These are phyloP conservation scores for Periconia sp. DNA, from an alignment of 2,329 filamentous ascomycete genomes.

Conservation along the genomic window DNA sequence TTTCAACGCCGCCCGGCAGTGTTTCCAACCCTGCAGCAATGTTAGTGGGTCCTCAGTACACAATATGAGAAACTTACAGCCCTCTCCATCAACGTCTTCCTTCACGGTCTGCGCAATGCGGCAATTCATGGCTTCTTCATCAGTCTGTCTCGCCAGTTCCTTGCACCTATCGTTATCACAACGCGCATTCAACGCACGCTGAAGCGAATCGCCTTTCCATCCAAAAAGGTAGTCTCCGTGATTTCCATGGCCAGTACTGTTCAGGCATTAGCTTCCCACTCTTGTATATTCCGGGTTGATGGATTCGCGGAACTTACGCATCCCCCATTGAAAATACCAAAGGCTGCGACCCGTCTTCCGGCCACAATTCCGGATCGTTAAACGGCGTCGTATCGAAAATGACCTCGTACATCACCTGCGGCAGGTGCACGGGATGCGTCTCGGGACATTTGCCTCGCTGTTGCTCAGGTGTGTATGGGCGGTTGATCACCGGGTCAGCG, in stretches of 20 bases:
- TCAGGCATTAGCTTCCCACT: background rate
- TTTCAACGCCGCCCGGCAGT: conserved; percentile 21
- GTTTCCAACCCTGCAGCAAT: conserved; percentile 16
- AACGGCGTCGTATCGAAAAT: conserved; percentile 47
- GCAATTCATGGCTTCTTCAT: conserved; percentile 32
- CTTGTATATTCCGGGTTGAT: background rate
- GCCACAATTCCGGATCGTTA: conserved; percentile 26
- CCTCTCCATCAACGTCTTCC: conserved; percentile 27
- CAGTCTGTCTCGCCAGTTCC: conserved; percentile 26
- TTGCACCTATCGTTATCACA: conserved; percentile 30
- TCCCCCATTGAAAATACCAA: conserved; percentile 36
- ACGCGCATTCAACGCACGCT: conserved; percentile 29
- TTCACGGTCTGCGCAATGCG: conserved; percentile 27
- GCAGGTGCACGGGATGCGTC: conserved; percentile 47
- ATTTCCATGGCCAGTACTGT: conserved; percentile 31
- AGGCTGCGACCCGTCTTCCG: conserved; percentile 30
- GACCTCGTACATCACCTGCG: conserved; percentile 51
- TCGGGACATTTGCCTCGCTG: conserved; percentile 45
- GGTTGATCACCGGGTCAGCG: conserved; percentile 13
- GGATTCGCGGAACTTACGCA: conserved; percentile 18
- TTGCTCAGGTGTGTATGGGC: conserved; percentile 20
- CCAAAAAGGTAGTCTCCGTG: conserved; percentile 30
- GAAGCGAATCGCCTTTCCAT: conserved; percentile 33
- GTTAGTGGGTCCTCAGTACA: background rate
- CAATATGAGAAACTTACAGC: conserved; percentile 16